phyloP scores from a whole-genome alignment of 1,284 basidiomycete species.

The Caloboletus firmus region DNA sequence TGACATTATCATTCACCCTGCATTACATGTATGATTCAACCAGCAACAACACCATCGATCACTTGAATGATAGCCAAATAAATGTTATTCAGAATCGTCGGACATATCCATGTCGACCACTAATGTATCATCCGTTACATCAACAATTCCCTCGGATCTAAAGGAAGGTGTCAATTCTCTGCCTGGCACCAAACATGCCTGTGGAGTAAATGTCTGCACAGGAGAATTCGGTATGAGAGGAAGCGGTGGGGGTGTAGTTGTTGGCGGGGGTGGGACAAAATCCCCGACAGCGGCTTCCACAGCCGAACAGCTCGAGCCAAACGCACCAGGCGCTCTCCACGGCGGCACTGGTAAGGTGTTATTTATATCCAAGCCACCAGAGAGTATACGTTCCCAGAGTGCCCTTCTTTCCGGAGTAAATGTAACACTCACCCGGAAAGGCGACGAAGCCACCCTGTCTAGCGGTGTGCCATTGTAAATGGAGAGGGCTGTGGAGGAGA shows the following conservation, averaged over 20 bases:
- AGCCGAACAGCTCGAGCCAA: slow-evolving; percentile 1
- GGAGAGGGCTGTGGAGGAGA: slow-evolving; percentile 54
- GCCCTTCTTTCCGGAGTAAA: slow-evolving; percentile 40
- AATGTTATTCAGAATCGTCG: slow-evolving; percentile 26
- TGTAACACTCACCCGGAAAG: slow-evolving; percentile 31
- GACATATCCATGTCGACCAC: slow-evolving; percentile 32
- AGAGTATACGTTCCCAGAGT: slow-evolving; percentile 42
- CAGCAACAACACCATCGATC: not conserved
- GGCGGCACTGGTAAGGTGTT: slow-evolving; percentile 16
- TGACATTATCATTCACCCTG: slow-evolving; percentile 6
- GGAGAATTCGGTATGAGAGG: slow-evolving; percentile 16
- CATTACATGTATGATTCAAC: not conserved
- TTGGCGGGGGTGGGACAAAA: slow-evolving; percentile 26
- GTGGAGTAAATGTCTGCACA: slow-evolving; percentile 10
- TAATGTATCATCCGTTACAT: slow-evolving; percentile 9
- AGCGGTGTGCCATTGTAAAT: slow-evolving; percentile 46
- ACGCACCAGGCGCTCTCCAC: slow-evolving; percentile 26
- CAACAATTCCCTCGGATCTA: not conserved
- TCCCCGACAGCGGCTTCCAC: not conserved
- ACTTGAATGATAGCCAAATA: not conserved
- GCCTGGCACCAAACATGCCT: not conserved
- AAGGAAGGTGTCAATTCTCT: not conserved
- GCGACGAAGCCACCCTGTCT: slow-evolving; percentile 31
- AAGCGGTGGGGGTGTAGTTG: slow-evolving; percentile 29
- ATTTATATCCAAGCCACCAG: slow-evolving; percentile 8